These are phyloP conservation scores for Alternaria conjuncta DNA, from an alignment of 2,329 filamentous ascomycete genomes.

Conservation along the genomic window DNA sequence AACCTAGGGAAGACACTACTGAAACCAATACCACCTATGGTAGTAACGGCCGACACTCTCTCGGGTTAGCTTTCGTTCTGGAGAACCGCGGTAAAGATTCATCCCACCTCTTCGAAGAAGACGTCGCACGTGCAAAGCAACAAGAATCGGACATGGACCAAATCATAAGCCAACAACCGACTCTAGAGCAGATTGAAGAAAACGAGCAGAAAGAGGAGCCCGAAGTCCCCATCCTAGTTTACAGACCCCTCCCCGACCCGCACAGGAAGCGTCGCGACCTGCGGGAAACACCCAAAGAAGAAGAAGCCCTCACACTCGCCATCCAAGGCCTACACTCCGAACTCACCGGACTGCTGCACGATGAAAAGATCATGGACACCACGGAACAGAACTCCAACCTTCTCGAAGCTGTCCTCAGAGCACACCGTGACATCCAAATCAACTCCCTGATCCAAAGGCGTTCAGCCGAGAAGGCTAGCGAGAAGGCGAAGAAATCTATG, in stretches of 20 bases:
- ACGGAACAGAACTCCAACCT: not conserved
- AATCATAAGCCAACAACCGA: not conserved
- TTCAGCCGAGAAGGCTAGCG: not conserved
- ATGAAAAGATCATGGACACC: not conserved
- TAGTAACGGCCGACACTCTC: slow-evolving; percentile 20
- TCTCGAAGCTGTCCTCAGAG: not conserved
- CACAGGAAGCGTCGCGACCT: slow-evolving; percentile 7
- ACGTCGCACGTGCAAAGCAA: not conserved
- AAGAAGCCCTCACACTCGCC: not conserved
- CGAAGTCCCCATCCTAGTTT: not conserved
- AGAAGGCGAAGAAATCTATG: not conserved
- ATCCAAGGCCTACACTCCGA: slow-evolving; percentile 2
- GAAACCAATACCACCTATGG: slow-evolving; percentile 2
- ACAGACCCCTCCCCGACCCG: slow-evolving; percentile 8
- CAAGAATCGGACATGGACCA: not conserved
- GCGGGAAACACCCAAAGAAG: not conserved
- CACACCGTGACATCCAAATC: slow-evolving; percentile 1
- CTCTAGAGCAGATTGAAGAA: not conserved
- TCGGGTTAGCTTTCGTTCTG: slow-evolving; percentile 28
- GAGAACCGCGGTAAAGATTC: slow-evolving; percentile 20
- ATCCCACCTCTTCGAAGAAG: slow-evolving; percentile 15
- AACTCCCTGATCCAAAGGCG: not conserved
- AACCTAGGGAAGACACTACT: not conserved
- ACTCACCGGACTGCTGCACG: not conserved
- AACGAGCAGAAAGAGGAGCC: not conserved